phyloP scores from a whole-genome alignment of 768 basidiomycete genomes.

The Amanita pseudoporphyria region DNA sequence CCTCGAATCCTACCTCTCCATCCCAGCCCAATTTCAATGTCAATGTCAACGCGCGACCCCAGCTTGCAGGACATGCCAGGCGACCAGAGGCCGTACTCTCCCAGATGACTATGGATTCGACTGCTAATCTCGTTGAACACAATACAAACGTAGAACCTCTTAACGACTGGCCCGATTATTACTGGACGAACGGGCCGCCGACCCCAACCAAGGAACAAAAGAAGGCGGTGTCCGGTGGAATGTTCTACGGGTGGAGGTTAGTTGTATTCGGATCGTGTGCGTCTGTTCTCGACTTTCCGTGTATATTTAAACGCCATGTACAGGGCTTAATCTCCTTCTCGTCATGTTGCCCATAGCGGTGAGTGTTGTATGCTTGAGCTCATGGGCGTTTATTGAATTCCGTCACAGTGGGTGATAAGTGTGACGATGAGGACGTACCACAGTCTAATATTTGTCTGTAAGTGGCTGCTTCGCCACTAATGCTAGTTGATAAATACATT shows the following conservation, averaged over 20 bases:
- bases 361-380: conserved; percentile 15
- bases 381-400: background rate
- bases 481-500: background rate
- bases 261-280: conserved; percentile 50
- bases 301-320: background rate
- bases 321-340: conserved; percentile 66
- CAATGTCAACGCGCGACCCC: background rate
- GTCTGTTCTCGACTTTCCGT: conserved; percentile 2
- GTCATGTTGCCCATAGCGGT: conserved; percentile 63
- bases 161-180: conserved; percentile 15
- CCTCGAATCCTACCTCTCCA: background rate
- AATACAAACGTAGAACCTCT: conserved; percentile 12
- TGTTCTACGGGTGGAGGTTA: conserved; percentile 39
- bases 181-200: conserved; percentile 6
- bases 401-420: conserved; percentile 44
- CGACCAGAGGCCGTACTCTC: conserved; percentile 10
- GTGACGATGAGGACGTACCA: conserved; percentile 37
- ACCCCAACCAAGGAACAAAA: background rate
- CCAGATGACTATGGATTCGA: conserved; percentile 10
- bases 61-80: background rate
- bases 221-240: background rate
- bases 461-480: conserved; percentile 14
- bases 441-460: conserved; percentile 54
- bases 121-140: conserved; percentile 12
- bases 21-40: background rate